phyloP scores from a whole-genome alignment of 2,329 filamentous ascomycete genomes.

The Macroventuria anomochaeta region DNA sequence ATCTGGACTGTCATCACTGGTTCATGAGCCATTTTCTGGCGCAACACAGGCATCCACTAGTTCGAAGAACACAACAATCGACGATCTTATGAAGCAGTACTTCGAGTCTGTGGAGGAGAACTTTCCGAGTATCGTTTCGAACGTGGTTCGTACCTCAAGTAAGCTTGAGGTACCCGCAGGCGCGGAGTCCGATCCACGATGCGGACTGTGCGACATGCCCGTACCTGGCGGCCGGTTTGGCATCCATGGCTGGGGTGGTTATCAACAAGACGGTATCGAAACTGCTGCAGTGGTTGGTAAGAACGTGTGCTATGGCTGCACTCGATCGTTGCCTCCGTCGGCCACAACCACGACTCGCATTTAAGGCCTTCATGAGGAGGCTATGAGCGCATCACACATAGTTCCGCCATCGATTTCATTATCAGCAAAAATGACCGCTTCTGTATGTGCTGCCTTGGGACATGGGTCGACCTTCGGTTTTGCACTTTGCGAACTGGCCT shows the following conservation, averaged over 20 bases:
- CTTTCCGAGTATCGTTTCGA: conserved; percentile 90
- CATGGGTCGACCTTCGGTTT: neutral
- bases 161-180: conserved; percentile 68
- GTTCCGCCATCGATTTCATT: too few relatives aligned
- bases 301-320: conserved; percentile 75
- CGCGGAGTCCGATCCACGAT: conserved; percentile 48
- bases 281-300: conserved; percentile 32
- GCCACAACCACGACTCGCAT: neutral
- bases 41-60: conserved; percentile 57
- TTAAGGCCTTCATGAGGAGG: neutral
- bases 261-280: conserved; percentile 55
- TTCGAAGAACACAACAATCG: conserved; percentile 83
- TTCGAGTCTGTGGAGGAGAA: conserved; percentile 84
- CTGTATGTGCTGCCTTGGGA: too few relatives aligned
- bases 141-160: conserved; percentile 90
- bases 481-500: neutral
- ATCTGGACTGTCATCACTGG: conserved; percentile 56
- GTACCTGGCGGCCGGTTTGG: conserved; percentile 69
- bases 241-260: conserved; percentile 65
- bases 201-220: conserved; percentile 73
- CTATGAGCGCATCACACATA: too few relatives aligned
- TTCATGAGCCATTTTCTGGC: conserved; percentile 40
- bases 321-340: conserved; percentile 58
- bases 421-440: too few relatives aligned
- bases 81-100: conserved; percentile 87